A percentile compares a stretch with the other conserved stretches of the same genome.
Conservation (phyloP, 2,329 filamentous ascomycete species). For the Aureobasidium vineae region DNA sequence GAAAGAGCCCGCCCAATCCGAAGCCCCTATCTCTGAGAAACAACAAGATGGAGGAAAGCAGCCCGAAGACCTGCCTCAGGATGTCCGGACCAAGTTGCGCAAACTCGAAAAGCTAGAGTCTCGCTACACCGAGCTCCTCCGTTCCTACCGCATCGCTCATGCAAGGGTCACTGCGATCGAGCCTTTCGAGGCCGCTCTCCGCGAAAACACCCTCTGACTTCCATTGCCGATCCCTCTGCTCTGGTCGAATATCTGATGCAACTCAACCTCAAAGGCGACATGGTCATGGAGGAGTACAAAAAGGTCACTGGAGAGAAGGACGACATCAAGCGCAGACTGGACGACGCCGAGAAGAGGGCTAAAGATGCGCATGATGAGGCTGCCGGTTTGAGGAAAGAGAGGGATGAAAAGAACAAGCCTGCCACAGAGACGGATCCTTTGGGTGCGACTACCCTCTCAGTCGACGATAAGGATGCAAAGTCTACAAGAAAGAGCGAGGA, state of each 20-base stretch:
- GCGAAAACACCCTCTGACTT: constrained; percentile 91
- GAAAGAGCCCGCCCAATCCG: constrained; percentile 36
- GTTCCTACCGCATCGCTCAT: constrained; percentile 90
- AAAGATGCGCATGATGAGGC: constrained; percentile 64
- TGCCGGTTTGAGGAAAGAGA: constrained; percentile 50
- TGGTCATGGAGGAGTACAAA: constrained; percentile 93
- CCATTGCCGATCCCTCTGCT: constrained; percentile 79
- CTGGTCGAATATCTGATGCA: constrained; percentile 89
- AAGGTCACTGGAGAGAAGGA: constrained; percentile 76
- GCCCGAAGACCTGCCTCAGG: constrained; percentile 58
- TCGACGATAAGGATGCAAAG: constrained; percentile 13
- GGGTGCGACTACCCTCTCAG: constrained; percentile 12
- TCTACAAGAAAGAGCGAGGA: constrained; percentile 49
- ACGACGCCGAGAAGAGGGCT: constrained; percentile 64
- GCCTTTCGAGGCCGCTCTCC: constrained; percentile 84
- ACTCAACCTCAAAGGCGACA: constrained; percentile 78
- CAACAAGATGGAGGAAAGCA: constrained; percentile 33
- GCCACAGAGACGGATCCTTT: constrained; percentile 32
- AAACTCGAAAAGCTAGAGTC: constrained; percentile 88
- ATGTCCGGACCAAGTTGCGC: constrained; percentile 71
- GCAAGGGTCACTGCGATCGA: constrained; percentile 83
- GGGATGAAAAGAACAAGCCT: constrained; percentile 29
- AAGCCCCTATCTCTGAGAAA: constrained; percentile 32
- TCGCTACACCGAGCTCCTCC: constrained; percentile 83
- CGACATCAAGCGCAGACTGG: constrained; percentile 70